A percentile compares a stretch with the other conserved stretches of the same genome.
Conservation (phyloP, 1,139 yeast species). For the Pichia sp. region DNA sequence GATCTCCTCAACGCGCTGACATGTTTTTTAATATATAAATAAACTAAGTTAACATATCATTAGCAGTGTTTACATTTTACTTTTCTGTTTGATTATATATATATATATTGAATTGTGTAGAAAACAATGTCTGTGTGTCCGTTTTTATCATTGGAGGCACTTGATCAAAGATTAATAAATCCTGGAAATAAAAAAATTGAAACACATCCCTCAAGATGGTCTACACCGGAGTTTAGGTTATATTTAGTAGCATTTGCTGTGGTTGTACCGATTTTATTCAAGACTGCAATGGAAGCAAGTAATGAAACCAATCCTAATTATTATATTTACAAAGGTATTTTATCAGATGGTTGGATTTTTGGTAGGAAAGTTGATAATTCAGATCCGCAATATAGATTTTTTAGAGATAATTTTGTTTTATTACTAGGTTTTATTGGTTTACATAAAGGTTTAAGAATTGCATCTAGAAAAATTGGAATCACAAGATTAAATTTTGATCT, state of each 20-base stretch:
- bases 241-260: conserved; percentile 58
- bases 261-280: conserved; percentile 76
- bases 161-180: conserved; percentile 60
- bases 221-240: conserved; percentile 62
- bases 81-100: background rate
- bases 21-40: no score
- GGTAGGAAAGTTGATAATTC: conserved; percentile 84
- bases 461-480: conserved; percentile 22
- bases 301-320: conserved; percentile 75
- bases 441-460: conserved; percentile 49
- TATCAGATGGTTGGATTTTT: conserved; percentile 70
- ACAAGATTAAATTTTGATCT: conserved; percentile 59
- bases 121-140: conserved; percentile 11
- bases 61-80: no score
- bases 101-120: background rate
- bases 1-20: no score
- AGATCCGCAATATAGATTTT: conserved; percentile 82
- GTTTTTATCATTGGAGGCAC: conserved; percentile 52
- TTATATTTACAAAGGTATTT: conserved; percentile 49
- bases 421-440: conserved; percentile 46
- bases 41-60: no score
- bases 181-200: conserved; percentile 46
- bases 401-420: conserved; percentile 70
- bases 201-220: conserved; percentile 59
- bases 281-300: conserved; percentile 77